Evolutionary conservation across 768 basidiomycete genomes (phyloP).

Genomic region (Pholiota conissans): DNA sequence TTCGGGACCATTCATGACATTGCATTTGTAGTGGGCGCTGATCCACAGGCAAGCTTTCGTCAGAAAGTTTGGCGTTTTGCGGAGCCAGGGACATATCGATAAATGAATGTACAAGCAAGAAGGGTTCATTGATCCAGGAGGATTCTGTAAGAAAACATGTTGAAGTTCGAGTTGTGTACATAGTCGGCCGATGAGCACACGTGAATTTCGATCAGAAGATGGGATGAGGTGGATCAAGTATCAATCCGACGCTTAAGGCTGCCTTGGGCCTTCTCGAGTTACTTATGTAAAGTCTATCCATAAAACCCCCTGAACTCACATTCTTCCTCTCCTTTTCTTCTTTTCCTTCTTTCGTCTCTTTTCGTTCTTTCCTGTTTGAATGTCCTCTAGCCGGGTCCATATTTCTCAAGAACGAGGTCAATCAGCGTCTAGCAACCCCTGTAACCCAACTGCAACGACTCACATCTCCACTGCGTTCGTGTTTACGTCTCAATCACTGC

Average conservation of each 20-base stretch:
- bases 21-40: neutral
- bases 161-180: too few species aligned
- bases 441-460: slow-evolving; percentile 11
- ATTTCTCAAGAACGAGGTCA: slow-evolving; percentile 17
- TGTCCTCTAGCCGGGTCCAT: slow-evolving; percentile 19
- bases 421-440: slow-evolving; percentile 14
- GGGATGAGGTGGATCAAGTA: slow-evolving; percentile 1
- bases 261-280: neutral
- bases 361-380: slow-evolving; percentile 14
- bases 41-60: neutral
- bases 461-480: slow-evolving; percentile 25
- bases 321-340: slow-evolving; percentile 8
- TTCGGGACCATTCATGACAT: neutral
- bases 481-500: neutral
- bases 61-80: neutral
- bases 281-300: slow-evolving; percentile 20
- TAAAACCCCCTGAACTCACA: slow-evolving; percentile 19
- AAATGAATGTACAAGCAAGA: neutral
- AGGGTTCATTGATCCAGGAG: neutral
- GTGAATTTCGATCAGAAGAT: slow-evolving; percentile 36
- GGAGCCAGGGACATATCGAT: too few species aligned
- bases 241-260: neutral
- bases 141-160: too few species aligned
- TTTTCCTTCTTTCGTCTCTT: slow-evolving; percentile 18
- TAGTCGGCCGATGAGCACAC: slow-evolving; percentile 17